phyloP scores from a whole-genome alignment of 2,329 filamentous ascomycete species.

The Samsoniella hepiali region DNA sequence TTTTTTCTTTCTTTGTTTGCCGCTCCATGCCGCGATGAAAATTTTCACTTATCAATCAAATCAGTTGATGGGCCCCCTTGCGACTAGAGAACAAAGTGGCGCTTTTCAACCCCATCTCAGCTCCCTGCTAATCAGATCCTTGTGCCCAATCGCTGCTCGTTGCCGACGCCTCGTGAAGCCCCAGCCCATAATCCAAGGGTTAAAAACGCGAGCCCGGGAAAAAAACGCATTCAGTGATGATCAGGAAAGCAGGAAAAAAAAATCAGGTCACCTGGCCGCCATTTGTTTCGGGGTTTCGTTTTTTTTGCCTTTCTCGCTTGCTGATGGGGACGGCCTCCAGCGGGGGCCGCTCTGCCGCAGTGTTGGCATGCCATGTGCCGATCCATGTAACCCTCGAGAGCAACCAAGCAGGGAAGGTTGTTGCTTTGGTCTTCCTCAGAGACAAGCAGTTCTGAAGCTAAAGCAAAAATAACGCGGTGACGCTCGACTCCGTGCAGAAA shows the following conservation, averaged over 20 bases:
- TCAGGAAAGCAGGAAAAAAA: no score
- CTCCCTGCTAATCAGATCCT: conserved; percentile 17
- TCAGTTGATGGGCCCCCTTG: background rate
- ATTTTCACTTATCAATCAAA: conserved; percentile 17
- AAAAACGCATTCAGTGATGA: background rate
- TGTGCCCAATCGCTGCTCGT: conserved; percentile 5
- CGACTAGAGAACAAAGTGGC: background rate
- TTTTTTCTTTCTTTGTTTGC: background rate
- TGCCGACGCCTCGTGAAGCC: background rate
- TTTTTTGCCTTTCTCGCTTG: background rate
- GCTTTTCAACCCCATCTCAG: background rate
- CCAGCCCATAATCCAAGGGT: background rate
- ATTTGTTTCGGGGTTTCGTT: background rate
- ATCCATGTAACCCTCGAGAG: background rate
- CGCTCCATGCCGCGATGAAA: background rate
- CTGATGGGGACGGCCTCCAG: background rate
- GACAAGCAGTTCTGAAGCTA: background rate
- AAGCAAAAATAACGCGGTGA: no score
- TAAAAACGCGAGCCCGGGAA: background rate
- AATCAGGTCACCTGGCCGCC: conserved; percentile 10
- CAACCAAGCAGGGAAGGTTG: background rate
- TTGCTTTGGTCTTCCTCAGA: background rate
- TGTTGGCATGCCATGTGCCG: background rate
- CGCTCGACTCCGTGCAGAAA: background rate
- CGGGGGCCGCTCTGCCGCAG: background rate